A percentile compares a stretch with the other conserved stretches of the same genome.
Evolutionary conservation across 2,329 filamentous ascomycete genomes (phyloP).

Genomic region (Diaporthe citrichinensis): DNA sequence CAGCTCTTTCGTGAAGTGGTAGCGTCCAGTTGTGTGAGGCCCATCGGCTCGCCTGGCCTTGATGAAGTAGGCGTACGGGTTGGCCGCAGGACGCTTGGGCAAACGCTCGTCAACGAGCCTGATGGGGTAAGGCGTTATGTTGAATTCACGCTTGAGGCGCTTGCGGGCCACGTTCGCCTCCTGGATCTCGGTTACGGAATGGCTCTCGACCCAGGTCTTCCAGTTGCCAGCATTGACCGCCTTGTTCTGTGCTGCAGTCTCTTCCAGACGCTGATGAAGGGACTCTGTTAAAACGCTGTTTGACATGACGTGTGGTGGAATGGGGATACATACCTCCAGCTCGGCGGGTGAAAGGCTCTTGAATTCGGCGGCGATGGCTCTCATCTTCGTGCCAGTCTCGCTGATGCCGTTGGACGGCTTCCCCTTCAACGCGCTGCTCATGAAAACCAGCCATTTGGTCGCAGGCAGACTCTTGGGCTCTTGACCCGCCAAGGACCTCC

Average conservation of each 20-base stretch:
- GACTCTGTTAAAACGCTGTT: not conserved
- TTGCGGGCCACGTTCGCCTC: conserved; percentile 64
- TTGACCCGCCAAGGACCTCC: conserved; percentile 55
- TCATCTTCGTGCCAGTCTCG: conserved; percentile 44
- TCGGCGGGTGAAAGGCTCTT: conserved; percentile 58
- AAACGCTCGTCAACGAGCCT: conserved; percentile 62
- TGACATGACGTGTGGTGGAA: not conserved
- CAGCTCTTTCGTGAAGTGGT: conserved; percentile 45
- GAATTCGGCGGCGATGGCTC: conserved; percentile 51
- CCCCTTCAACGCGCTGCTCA: conserved; percentile 50
- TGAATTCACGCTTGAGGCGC: conserved; percentile 54
- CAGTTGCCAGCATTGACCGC: conserved; percentile 55
- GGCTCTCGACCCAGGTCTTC: conserved; percentile 64
- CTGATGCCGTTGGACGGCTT: not conserved
- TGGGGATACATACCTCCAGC: conserved; percentile 56
- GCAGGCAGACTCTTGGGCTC: conserved; percentile 54
- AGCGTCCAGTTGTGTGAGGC: conserved; percentile 42
- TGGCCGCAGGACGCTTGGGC: conserved; percentile 55
- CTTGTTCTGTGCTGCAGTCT: conserved; percentile 56
- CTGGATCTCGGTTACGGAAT: conserved; percentile 56
- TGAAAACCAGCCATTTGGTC: conserved; percentile 56
- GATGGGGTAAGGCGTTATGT: conserved; percentile 43
- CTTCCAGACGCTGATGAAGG: conserved; percentile 53
- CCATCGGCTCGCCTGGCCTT: conserved; percentile 53
- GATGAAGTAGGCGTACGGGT: conserved; percentile 55